phyloP scores from a whole-genome alignment of 768 basidiomycete species.

The Tephrocybe sp. region DNA sequence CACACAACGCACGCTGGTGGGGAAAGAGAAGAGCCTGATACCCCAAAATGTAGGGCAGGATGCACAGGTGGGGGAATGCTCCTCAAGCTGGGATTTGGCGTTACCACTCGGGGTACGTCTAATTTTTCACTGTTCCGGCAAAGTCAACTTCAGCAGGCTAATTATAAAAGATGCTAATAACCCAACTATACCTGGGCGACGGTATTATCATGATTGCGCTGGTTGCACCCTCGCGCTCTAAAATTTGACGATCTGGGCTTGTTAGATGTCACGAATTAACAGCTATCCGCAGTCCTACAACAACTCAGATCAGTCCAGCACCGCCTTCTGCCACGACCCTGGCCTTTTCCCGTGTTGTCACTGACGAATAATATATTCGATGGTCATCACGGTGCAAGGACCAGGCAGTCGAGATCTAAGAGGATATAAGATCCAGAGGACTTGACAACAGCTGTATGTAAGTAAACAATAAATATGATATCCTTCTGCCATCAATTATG shows the following conservation, averaged over 20 bases:
- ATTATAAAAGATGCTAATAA: background rate
- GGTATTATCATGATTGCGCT: constrained; percentile 19
- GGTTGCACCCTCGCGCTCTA: too few species aligned
- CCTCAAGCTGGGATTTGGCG: constrained; percentile 17
- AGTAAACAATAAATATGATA: too few species aligned
- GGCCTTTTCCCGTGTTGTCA: too few species aligned
- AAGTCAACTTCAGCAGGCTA: background rate
- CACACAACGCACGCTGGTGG: constrained; percentile 26
- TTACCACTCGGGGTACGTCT: constrained; percentile 11
- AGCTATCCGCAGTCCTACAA: background rate
- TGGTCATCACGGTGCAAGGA: too few species aligned
- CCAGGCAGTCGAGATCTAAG: too few species aligned
- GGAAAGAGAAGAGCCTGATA: constrained; percentile 17
- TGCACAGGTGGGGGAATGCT: constrained; percentile 24
- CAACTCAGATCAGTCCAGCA: too few species aligned
- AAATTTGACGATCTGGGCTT: background rate
- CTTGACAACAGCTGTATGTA: too few species aligned
- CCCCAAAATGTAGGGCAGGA: constrained; percentile 22
- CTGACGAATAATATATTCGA: too few species aligned
- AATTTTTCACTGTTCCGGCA: constrained; percentile 11
- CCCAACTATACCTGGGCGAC: constrained; percentile 17
- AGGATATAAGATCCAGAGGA: too few species aligned
- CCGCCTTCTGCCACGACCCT: too few species aligned
- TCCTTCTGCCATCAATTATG: too few species aligned
- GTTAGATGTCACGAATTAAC: background rate